A percentile compares a stretch with the other conserved stretches of the same genome.
Evolutionary conservation across 345 rosid species (phyloP).

Genomic region (Populus pruinosa): DNA sequence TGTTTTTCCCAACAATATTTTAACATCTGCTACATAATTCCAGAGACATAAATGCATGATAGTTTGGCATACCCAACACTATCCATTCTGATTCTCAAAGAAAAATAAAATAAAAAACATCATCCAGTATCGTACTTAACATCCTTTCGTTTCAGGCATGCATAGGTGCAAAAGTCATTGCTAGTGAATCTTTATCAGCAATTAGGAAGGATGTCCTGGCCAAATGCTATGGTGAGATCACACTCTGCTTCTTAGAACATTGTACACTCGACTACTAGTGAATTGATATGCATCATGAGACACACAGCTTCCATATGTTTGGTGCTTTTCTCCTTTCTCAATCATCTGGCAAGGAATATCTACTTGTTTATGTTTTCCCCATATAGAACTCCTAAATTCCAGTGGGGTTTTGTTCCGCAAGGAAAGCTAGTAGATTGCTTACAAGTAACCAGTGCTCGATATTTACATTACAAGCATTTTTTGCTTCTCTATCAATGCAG

Average conservation of each 20-base stretch:
- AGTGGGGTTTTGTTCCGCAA: neutral
- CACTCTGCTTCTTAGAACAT: neutral
- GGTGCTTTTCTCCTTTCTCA: neutral
- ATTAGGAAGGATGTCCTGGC: slow-evolving; percentile 97
- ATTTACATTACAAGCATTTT: slow-evolving; percentile 1
- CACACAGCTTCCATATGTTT: neutral
- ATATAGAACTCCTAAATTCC: neutral
- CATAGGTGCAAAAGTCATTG: slow-evolving; percentile 93
- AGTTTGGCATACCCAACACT: neutral
- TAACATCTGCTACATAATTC: neutral
- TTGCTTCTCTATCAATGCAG: slow-evolving; percentile 34
- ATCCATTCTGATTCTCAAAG: neutral
- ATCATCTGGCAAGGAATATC: neutral
- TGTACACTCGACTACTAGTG: neutral
- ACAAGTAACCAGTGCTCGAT: neutral
- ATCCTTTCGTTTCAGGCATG: slow-evolving; percentile 63
- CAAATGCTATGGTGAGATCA: slow-evolving; percentile 81
- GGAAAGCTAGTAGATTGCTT: neutral
- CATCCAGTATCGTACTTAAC: neutral
- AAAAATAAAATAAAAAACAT: too few species aligned
- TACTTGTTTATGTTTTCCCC: neutral
- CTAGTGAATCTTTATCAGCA: slow-evolving; percentile 88
- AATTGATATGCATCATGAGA: neutral
- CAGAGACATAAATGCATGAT: neutral
- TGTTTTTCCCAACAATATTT: neutral